Percentiles rank a stretch among this genome's conserved stretches.
Evolutionary conservation across 345 rosid genomes (phyloP).

Genomic region (Luvunga scandens): DNA sequence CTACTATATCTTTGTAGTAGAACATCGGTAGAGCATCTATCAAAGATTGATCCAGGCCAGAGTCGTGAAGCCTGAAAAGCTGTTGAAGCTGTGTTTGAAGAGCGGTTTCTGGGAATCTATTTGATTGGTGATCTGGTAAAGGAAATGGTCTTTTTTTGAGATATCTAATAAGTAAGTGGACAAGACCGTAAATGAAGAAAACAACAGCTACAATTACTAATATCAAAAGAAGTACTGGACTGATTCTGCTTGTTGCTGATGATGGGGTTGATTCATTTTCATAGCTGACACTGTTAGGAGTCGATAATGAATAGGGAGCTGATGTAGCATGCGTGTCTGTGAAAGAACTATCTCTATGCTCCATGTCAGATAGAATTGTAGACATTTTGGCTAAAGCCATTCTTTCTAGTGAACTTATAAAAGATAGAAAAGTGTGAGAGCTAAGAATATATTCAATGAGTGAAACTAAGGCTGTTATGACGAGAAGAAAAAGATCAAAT

Average conservation of each 20-base stretch:
- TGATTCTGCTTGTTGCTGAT: slow-evolving; percentile 34
- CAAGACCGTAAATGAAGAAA: slow-evolving; percentile 53
- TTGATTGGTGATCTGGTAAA: slow-evolving; percentile 40
- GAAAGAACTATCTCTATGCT: slow-evolving; percentile 21
- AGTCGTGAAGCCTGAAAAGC: slow-evolving; percentile 64
- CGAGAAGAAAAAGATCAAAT: not conserved
- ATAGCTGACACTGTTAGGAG: slow-evolving; percentile 15
- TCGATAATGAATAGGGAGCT: slow-evolving; percentile 18
- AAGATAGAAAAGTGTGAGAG: not conserved
- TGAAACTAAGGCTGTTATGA: slow-evolving; percentile 3
- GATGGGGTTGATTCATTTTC: slow-evolving; percentile 30
- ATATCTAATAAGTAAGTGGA: slow-evolving; percentile 60
- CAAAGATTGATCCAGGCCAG: slow-evolving; percentile 66
- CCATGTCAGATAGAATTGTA: slow-evolving; percentile 20
- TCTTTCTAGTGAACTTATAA: not conserved
- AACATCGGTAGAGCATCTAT: slow-evolving; percentile 76
- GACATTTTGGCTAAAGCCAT: slow-evolving; percentile 31
- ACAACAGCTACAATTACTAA: slow-evolving; percentile 48
- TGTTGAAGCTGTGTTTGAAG: slow-evolving; percentile 71
- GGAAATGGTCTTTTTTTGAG: slow-evolving; percentile 40
- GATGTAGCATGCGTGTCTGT: slow-evolving; percentile 28
- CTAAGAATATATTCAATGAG: slow-evolving; percentile 8
- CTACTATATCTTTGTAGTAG: slow-evolving; percentile 52
- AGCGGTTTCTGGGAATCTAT: slow-evolving; percentile 41
- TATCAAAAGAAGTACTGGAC: slow-evolving; percentile 51